Evolutionary conservation across 306 rosid species (phyloP).

Genomic region (Quercus glauca): DNA sequence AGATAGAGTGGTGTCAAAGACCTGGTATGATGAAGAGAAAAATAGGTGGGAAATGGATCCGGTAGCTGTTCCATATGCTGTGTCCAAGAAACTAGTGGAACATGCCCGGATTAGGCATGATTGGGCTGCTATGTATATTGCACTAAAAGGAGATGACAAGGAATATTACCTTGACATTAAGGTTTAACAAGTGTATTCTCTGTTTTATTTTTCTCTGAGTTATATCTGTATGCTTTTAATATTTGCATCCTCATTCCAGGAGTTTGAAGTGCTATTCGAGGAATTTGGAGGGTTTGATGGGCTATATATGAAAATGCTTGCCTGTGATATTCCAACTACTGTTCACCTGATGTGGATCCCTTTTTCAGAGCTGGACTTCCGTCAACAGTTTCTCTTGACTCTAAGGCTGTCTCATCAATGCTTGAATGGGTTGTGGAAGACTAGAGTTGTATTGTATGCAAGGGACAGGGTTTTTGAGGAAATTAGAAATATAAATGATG

Average conservation of each 20-base stretch:
- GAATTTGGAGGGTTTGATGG: constrained; percentile 94
- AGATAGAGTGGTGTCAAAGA: constrained; percentile 80
- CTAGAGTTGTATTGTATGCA: constrained; percentile 30
- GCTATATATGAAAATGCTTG: constrained; percentile 86
- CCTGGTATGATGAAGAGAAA: constrained; percentile 86
- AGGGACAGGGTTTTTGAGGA: constrained; percentile 50
- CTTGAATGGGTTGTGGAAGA: constrained; percentile 59
- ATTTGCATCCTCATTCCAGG: constrained; percentile 48
- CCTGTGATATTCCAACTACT: constrained; percentile 77
- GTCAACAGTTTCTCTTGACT: constrained; percentile 57
- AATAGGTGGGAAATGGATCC: constrained; percentile 95
- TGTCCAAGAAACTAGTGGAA: constrained; percentile 63
- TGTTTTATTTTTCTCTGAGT: constrained; percentile 25
- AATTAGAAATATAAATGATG: constrained; percentile 50
- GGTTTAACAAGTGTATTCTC: constrained; percentile 40
- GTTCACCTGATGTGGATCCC: constrained; percentile 93
- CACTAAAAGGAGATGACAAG: constrained; percentile 82
- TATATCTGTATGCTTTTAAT: constrained; percentile 30
- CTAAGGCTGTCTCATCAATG: constrained; percentile 48
- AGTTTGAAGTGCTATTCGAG: constrained; percentile 66
- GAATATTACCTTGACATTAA: constrained; percentile 72
- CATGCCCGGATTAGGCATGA: constrained; percentile 83
- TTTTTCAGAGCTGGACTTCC: constrained; percentile 67
- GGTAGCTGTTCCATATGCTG: constrained; percentile 79
- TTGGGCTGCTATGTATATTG: constrained; percentile 81